Conservation (phyloP, 164 flowering plant genomes). For the Vitis rotundifolia region DNA sequence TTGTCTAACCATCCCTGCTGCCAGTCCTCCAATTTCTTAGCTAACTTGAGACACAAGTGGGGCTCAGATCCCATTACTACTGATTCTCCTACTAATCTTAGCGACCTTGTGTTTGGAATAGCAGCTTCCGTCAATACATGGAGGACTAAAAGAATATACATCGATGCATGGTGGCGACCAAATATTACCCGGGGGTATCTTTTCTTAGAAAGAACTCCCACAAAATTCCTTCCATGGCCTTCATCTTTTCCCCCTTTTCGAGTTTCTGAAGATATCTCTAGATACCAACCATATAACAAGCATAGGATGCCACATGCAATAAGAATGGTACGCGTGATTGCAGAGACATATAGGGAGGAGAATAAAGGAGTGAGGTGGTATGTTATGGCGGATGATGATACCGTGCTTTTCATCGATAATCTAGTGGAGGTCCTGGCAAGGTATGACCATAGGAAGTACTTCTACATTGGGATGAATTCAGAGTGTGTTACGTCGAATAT, state of each 20-base stretch:
- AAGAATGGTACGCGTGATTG: conserved; percentile 36
- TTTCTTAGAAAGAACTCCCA: conserved; percentile 44
- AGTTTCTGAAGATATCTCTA: conserved; percentile 32
- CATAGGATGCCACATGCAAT: conserved; percentile 18
- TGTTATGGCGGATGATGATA: conserved; percentile 69
- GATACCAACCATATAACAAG: conserved; percentile 23
- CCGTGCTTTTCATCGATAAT: conserved; percentile 49
- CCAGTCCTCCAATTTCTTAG: conserved; percentile 4
- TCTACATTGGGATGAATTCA: conserved; percentile 54
- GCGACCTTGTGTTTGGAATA: conserved; percentile 53
- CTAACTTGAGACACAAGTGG: conserved; percentile 8
- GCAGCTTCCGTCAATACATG: conserved; percentile 42
- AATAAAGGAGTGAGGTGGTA: conserved; percentile 48
- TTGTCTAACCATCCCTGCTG: conserved; percentile 4
- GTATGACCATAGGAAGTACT: conserved; percentile 59
- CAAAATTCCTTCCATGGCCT: conserved; percentile 50
- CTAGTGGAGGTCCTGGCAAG: conserved; percentile 40
- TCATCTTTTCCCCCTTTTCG: conserved; percentile 45
- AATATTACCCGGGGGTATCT: conserved; percentile 51
- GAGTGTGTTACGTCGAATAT: conserved; percentile 45
- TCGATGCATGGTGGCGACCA: conserved; percentile 61
- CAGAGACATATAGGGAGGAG: conserved; percentile 42
- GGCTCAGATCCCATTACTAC: not conserved
- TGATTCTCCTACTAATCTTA: conserved; percentile 35
- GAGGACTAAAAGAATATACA: conserved; percentile 30